These are phyloP conservation scores for Hyaloscypha bicolor DNA, from an alignment of 495 filamentous ascomycete genomes.

Conservation along the genomic window DNA sequence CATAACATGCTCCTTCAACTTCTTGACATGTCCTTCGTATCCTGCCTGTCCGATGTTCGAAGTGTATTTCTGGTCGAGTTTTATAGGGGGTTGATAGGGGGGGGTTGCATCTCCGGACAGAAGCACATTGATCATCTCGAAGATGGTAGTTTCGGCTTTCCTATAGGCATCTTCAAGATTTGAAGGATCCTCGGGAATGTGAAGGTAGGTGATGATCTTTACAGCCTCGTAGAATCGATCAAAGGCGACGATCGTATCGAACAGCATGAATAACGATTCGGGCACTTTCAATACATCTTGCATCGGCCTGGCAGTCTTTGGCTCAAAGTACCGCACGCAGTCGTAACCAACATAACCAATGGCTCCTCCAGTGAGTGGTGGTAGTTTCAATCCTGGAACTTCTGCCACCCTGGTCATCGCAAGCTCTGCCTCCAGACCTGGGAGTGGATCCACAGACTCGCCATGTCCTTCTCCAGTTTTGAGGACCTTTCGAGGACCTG, in stretches of 20 bases:
- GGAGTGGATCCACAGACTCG: slow-evolving; percentile 78
- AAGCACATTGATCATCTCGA: slow-evolving; percentile 67
- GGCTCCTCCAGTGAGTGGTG: slow-evolving; percentile 85
- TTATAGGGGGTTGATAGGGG: slow-evolving; percentile 73
- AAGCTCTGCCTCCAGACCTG: slow-evolving; percentile 77
- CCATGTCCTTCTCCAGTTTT: slow-evolving; percentile 89
- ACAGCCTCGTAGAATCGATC: slow-evolving; percentile 92
- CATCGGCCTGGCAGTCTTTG: slow-evolving; percentile 81
- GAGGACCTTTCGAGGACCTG: slow-evolving; percentile 82
- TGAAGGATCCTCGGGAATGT: slow-evolving; percentile 56
- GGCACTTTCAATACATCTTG: slow-evolving; percentile 87
- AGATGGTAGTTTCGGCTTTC: slow-evolving; percentile 61
- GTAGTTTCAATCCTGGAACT: slow-evolving; percentile 78
- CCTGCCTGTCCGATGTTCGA: slow-evolving; percentile 90
- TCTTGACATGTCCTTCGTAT: slow-evolving; percentile 83
- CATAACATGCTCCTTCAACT: slow-evolving; percentile 83
- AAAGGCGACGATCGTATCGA: slow-evolving; percentile 92
- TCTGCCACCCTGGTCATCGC: slow-evolving; percentile 73
- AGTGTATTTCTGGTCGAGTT: slow-evolving; percentile 73
- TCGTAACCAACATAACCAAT: slow-evolving; percentile 98
- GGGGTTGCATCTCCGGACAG: slow-evolving; percentile 73
- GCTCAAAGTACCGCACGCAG: slow-evolving; percentile 96
- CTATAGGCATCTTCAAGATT: slow-evolving; percentile 61
- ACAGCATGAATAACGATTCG: slow-evolving; percentile 96
- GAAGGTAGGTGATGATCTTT: slow-evolving; percentile 89